Evolutionary conservation across 192 early-diverging fungal species (phyloP), one percentile per base, ranked within the genome.

Genomic region (Podila epicladia): DNA sequence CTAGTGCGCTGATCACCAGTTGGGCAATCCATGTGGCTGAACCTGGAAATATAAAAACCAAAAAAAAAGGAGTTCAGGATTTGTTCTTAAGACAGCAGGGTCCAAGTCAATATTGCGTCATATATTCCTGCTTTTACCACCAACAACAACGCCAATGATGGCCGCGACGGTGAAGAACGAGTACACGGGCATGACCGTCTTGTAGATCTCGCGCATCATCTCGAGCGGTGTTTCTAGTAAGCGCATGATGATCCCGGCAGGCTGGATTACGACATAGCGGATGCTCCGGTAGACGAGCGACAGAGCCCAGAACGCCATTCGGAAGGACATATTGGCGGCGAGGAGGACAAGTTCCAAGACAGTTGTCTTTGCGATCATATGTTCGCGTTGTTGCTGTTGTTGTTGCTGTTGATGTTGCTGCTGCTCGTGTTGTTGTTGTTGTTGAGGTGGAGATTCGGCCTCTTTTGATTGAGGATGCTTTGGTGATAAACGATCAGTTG

Each of bases 91-190:
- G 24, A 50, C 26, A 50, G 38, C 26, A 50, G 38, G 4, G 62
- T 37, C 38, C 62, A 41, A 2, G 17, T 20, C 20, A 26, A 9
- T 9, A 19, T 22, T 8, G 35, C 35, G 24, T 45, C 5, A 12
- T n/a, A 60, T 58, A 24, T 22, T 26, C 26, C 19, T 24, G 12
- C 19, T 48, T 50, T 55, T 73, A 80, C 77, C 77, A 51, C 77
- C 77, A 29, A 80, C 48, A 20, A 73, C 49, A 35, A 80, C 51
- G 9, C 77, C 77, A 45, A 80, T 69, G 37, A 80, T 35, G 22
- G 77, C 77, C 0, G 77, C 77, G 7, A 73, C 38, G 5, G 71
- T 41, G 45, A 80, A 80, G 57, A 80, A 80, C 4, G 77, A 73
- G 20, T 80, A 80, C 8, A 80, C 71, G 9, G 77, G 77, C 55